Evolutionary conservation across 108 stramenopile genomes (phyloP), one percentile per base, ranked within the genome.

Genomic region (Discostella pseudostelligera): DNA sequence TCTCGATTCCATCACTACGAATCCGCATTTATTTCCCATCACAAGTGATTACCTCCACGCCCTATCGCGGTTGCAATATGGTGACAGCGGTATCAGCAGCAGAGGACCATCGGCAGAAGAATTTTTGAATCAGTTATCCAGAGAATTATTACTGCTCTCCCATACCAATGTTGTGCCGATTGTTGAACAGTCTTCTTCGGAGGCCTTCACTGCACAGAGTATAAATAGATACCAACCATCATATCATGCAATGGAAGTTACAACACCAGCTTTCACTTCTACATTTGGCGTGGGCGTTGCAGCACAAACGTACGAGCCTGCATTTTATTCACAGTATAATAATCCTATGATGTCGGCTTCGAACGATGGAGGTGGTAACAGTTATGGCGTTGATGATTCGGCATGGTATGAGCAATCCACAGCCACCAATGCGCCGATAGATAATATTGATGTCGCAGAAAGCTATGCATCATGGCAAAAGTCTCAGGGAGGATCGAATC

Each of bases 1-100:
- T 11, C 62, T 63, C 49, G 21, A 63, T 14, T 29, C 35, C 46
- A 37, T 63, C 36, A 49, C 35, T 5, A 35, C 36, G 1, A 37
- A 63, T 49, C 32, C 47, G 9, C 37, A 50, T 17, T 49, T 63
- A 17, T 63, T 63, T 47, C 62, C 62, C 16, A 22, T 19, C 12
- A 63, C 62, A 0, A 37, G 21, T 13, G 48, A 63, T 50, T 50
- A 35, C 26, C 48, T 63, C 29, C 48, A 49, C 37, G 26, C 62
- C 35, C 49, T 63, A 36, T 32, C 55, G 19, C 37, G 19, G 8
- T 37, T 35, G 55, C 14, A n/a, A 43, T 25, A n/a, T 56, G 29
- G 13, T 42, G 39, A 28, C 45, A 48, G 8, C 45, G 20, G 6
- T n/a, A n/a, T n/a, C 29, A 32, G 8, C n/a, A 35, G 14, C 14